These are phyloP conservation scores for Termitomyces sp. DNA, from an alignment of 768 basidiomycete genomes.

Conservation along the genomic window DNA sequence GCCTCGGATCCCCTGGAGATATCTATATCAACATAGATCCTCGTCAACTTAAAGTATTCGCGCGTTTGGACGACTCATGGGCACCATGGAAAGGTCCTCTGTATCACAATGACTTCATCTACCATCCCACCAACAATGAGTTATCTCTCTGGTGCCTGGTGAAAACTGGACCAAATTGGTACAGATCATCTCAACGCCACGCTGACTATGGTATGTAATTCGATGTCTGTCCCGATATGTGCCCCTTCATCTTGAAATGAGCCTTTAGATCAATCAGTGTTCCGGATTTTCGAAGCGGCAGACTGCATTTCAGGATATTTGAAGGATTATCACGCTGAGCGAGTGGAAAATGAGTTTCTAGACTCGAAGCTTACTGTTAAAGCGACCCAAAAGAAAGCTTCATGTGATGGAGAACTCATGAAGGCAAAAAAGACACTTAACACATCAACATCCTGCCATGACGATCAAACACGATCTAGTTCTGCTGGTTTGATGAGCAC, in stretches of 20 bases:
- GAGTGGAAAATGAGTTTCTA: too few relatives aligned
- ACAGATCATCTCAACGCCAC: background rate
- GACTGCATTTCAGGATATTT: background rate
- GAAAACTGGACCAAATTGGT: background rate
- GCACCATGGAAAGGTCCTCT: background rate
- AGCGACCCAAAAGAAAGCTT: too few relatives aligned
- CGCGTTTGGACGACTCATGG: background rate
- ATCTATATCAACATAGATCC: slow-evolving; percentile 6
- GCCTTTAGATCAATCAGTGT: background rate
- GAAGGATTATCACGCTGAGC: background rate
- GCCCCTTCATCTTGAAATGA: background rate
- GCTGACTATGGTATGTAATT: background rate
- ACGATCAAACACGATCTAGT: background rate
- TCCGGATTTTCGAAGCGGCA: background rate
- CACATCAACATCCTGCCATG: background rate
- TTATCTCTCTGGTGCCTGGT: background rate
- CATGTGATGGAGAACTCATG: too few relatives aligned
- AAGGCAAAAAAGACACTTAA: too few relatives aligned
- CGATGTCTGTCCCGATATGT: background rate
- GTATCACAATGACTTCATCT: background rate
- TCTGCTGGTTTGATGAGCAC: background rate
- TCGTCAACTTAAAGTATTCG: background rate
- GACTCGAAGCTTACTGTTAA: too few relatives aligned
- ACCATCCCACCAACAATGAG: background rate
- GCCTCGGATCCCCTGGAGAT: slow-evolving; percentile 1